Conservation (phyloP, 139 green algal genomes). For the Parachlorella kessleri region DNA sequence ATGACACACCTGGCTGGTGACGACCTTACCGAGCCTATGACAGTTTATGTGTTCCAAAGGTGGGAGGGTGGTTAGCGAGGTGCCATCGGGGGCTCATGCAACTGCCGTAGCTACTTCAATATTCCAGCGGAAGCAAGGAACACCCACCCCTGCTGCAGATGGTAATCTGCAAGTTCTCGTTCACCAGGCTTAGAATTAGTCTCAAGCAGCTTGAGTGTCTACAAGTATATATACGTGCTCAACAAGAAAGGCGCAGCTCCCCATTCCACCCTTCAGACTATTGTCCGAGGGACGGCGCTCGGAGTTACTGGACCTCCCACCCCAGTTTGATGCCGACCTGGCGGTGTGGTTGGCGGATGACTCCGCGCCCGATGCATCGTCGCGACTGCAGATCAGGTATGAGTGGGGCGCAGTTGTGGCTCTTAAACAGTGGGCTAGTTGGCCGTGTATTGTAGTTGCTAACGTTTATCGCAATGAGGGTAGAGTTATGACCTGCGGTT, state of each 20-base stretch:
- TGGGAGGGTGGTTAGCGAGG: background rate
- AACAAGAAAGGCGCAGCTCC: too few species aligned
- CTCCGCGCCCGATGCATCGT: background rate
- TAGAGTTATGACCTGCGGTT: background rate
- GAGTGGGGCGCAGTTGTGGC: too few species aligned
- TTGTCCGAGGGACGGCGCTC: background rate
- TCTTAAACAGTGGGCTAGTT: too few species aligned
- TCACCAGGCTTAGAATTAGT: background rate
- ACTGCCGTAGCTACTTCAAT: background rate
- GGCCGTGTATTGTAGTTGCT: too few species aligned
- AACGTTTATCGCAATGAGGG: too few species aligned
- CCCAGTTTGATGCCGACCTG: background rate
- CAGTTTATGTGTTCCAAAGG: background rate
- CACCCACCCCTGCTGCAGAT: too few species aligned
- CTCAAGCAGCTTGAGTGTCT: background rate
- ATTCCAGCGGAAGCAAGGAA: too few species aligned
- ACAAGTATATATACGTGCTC: background rate
- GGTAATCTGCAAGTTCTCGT: too few species aligned
- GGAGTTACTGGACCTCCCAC: background rate
- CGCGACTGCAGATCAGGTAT: background rate
- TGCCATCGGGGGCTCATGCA: background rate
- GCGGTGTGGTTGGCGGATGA: background rate
- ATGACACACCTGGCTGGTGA: background rate
- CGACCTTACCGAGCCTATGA: background rate
- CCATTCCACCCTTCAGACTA: too few species aligned